These are phyloP conservation scores for Coniochaeta ligniaria DNA, from an alignment of 2,329 filamentous ascomycete genomes.

Conservation along the genomic window DNA sequence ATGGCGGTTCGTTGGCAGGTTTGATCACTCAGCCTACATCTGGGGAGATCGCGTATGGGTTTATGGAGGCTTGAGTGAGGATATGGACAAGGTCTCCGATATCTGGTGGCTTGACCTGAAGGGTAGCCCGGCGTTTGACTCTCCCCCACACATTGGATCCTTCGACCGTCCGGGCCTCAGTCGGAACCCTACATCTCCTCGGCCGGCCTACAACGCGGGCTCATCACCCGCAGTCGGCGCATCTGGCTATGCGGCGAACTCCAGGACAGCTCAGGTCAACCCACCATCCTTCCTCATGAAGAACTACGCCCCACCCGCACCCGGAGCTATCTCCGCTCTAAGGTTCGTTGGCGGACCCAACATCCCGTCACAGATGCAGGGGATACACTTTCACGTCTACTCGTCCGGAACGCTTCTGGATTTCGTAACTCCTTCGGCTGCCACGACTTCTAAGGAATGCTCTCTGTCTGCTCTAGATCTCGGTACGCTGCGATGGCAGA, in stretches of 20 bases:
- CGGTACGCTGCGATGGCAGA: slow-evolving; percentile 84
- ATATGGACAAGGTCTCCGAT: slow-evolving; percentile 95
- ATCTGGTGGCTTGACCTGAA: slow-evolving; percentile 97
- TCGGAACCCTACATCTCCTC: slow-evolving; percentile 40
- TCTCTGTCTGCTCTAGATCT: slow-evolving; percentile 86
- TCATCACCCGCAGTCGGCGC: slow-evolving; percentile 46
- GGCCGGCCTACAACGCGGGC: slow-evolving; percentile 43
- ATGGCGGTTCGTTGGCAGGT: slow-evolving; percentile 91
- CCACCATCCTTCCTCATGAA: slow-evolving; percentile 59
- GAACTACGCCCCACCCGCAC: slow-evolving; percentile 74
- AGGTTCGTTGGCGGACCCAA: slow-evolving; percentile 84
- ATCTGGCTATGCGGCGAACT: slow-evolving; percentile 62
- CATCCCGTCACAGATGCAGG: slow-evolving; percentile 80
- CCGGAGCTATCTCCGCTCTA: slow-evolving; percentile 81
- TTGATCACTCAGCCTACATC: slow-evolving; percentile 92
- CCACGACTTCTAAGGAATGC: slow-evolving; percentile 79
- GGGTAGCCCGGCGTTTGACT: slow-evolving; percentile 78
- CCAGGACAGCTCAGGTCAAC: slow-evolving; percentile 59
- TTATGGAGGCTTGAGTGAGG: slow-evolving; percentile 87
- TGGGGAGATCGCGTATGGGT: slow-evolving; percentile 93
- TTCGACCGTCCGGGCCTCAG: slow-evolving; percentile 38
- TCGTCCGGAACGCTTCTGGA: slow-evolving; percentile 89
- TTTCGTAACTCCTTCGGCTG: slow-evolving; percentile 86
- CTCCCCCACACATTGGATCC: slow-evolving; percentile 50
- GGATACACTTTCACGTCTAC: slow-evolving; percentile 92